Evolutionary conservation across 2,329 filamentous ascomycete genomes (phyloP).

Genomic region (Cytospora schulzeri): DNA sequence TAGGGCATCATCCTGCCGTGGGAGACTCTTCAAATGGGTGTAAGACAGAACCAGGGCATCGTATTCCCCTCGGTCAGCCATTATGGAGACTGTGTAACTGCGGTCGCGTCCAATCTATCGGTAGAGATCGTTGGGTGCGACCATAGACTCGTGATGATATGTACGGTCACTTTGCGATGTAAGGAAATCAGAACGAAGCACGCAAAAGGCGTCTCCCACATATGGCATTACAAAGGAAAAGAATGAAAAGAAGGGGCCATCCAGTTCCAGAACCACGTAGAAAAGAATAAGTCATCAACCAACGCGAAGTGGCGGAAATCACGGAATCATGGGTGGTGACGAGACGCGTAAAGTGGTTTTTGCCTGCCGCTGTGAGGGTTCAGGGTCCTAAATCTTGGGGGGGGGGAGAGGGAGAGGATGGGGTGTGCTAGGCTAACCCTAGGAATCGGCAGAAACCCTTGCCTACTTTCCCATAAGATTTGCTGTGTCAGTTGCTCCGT

Average conservation of each 20-base stretch:
- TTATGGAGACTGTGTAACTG: not conserved
- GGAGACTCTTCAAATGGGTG: conserved; percentile 51
- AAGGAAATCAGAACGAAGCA: not conserved
- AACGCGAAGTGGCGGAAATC: not conserved
- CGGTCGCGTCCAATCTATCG: not conserved
- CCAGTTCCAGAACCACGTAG: conserved; percentile 16
- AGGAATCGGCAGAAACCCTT: not conserved
- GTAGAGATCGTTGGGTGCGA: not conserved
- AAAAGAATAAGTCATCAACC: conserved; percentile 17
- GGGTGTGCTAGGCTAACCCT: not conserved
- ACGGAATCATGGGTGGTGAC: not conserved
- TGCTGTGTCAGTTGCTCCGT: not conserved
- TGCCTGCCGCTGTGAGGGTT: conserved; percentile 6
- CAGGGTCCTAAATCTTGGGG: not conserved
- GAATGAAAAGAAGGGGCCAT: not conserved
- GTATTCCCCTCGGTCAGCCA: conserved; percentile 35
- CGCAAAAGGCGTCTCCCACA: not conserved
- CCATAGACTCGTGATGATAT: conserved; percentile 1
- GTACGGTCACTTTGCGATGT: not conserved
- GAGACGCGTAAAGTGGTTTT: conserved; percentile 26
- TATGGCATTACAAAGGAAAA: not conserved
- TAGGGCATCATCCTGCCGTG: conserved; percentile 53
- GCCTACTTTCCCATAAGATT: not conserved
- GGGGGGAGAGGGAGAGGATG: no score
- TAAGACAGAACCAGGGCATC: conserved; percentile 51